Percentiles rank a stretch among this genome's conserved stretches.
phyloP scores from a whole-genome alignment of 2,329 filamentous ascomycete species.

The Lachnellula willkommii region DNA sequence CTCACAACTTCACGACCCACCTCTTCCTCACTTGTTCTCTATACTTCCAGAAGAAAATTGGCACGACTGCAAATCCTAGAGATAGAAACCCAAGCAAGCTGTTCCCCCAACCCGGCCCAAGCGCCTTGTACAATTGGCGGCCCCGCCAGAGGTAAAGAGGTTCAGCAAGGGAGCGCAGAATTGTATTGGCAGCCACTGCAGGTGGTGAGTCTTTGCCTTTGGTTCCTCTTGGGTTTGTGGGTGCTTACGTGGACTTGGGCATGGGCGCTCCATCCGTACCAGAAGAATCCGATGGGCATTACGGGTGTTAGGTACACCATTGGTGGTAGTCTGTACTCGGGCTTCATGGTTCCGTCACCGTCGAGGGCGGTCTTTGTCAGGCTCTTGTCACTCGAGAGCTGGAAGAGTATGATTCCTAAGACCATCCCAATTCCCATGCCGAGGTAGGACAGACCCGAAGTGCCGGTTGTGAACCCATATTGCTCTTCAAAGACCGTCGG shows the following conservation, averaged over 20 bases:
- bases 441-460: constrained; percentile 33
- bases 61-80: constrained; percentile 16
- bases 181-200: too few species aligned
- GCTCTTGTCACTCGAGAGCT: constrained; percentile 28
- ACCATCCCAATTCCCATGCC: constrained; percentile 29
- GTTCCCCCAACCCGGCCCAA: constrained; percentile 32
- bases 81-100: constrained; percentile 30
- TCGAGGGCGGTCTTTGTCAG: constrained; percentile 42
- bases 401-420: constrained; percentile 18
- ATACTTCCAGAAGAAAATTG: constrained; percentile 7
- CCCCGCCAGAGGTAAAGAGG: constrained; percentile 27
- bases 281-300: constrained; percentile 39
- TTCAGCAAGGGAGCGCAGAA: constrained; percentile 24
- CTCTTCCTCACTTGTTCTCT: constrained; percentile 30
- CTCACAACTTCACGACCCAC: neutral
- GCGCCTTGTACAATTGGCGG: constrained; percentile 25
- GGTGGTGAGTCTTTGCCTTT: neutral
- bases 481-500: constrained; percentile 31
- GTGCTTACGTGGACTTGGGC: constrained; percentile 20
- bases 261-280: constrained; percentile 42
- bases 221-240: neutral
- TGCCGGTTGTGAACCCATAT: constrained; percentile 32
- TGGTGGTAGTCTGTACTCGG: constrained; percentile 38
- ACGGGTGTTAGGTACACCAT: constrained; percentile 37
- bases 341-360: constrained; percentile 21